Base-by-base conservation (phyloP, 169 alveolate genomes). In the Plasmodium billcollinsi region DNA sequence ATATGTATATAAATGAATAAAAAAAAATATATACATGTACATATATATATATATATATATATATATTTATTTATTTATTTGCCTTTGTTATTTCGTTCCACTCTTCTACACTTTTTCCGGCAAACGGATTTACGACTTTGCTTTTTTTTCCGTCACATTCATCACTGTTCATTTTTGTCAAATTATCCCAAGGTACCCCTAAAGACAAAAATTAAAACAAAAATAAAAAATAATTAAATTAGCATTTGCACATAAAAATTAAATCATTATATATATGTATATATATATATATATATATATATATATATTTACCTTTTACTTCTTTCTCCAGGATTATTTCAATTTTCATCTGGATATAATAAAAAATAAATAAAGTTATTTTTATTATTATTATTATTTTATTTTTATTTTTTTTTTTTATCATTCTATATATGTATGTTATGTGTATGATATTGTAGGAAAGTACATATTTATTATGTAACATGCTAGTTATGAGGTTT, bases 91-190 rank as follows among this genome's bases (percentile, higher is more conserved):
- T 47, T 33, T 75, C 26, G 45, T 62, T 45, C 89, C 89, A 75
- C 8, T 75, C 89, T 67, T 75, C 65, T 67, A 63, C 50, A 54
- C 89, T 75, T n/a, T 75, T 75, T 20, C 89, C 89, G 26, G 56
- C 50, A 39, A 75, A 75, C n/a, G 89, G 89, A 29, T 75, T 75
- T 11, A 75, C 52, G 1, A 75, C 33, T 21, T 75, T 63, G 11
- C 50, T 67, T 5, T 63, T 65, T 4, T 49, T 26, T 75, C 62
- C 39, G 3, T 26, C 14, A 56, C 24, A n/a, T 18, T 29, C 67
- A 54, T 43, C 47, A 33, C 61, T 63, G 4, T 62, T 63, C 24
- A 3, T 47, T 62, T 75, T 69, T 52, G n/a, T 52, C 18, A 54
- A 21, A 33, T 62, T 49, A 21, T 50, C 33, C 89, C 89, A 75